These are phyloP conservation scores for Amanita rimosa DNA, from an alignment of 768 basidiomycete species.

Conservation along the genomic window DNA sequence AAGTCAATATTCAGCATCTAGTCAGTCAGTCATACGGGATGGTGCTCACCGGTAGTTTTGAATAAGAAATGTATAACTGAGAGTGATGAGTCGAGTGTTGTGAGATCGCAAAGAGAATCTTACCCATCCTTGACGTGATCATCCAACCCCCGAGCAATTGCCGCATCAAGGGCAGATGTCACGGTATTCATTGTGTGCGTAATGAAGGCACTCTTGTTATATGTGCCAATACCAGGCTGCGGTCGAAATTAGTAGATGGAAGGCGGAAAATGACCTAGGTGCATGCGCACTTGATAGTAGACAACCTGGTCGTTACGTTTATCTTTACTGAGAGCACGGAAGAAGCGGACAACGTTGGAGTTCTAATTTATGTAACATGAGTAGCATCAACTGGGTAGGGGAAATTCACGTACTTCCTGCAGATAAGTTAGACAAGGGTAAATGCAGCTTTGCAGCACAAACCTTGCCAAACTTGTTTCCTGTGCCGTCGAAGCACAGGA, in stretches of 20 bases:
- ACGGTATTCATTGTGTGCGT: conserved; percentile 11
- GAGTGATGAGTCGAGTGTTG: background rate
- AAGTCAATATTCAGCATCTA: background rate
- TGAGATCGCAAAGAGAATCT: background rate
- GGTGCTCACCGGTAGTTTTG: conserved; percentile 13
- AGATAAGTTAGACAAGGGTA: background rate
- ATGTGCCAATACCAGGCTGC: conserved; percentile 17
- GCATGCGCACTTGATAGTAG: conserved; percentile 11
- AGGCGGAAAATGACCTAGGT: background rate
- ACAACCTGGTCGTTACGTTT: background rate
- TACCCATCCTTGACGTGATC: conserved; percentile 22
- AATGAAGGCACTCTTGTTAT: conserved; percentile 13
- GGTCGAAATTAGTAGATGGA: background rate
- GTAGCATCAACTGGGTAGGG: background rate
- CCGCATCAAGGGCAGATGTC: conserved; percentile 13
- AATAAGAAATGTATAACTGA: conserved; percentile 15
- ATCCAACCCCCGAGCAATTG: conserved; percentile 14
- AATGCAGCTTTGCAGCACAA: background rate
- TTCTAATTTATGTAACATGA: background rate
- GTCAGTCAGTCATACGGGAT: background rate
- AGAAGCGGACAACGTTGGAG: conserved; percentile 5
- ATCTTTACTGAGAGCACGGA: background rate
- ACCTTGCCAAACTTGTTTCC: conserved; percentile 4
- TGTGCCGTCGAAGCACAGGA: conserved; percentile 2
- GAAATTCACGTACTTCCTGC: background rate